Evolutionary conservation across 192 early-diverging fungal genomes (phyloP).

Genomic region (Mortierella alpina): DNA sequence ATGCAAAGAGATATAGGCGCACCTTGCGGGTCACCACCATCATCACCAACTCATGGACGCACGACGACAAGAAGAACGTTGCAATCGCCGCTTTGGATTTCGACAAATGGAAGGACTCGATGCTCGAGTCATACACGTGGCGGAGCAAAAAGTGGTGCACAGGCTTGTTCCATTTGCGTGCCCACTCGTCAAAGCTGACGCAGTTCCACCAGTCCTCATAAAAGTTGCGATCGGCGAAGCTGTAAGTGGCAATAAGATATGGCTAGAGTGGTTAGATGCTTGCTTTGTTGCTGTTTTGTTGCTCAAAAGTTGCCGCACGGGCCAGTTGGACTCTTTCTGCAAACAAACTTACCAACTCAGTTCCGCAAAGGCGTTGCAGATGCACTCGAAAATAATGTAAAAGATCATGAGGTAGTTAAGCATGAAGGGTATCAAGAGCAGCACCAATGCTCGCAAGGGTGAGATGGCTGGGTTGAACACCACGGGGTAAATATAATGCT

Average conservation of each 20-base stretch:
- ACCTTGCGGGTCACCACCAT: constrained; percentile 72
- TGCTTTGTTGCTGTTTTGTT: too few species aligned
- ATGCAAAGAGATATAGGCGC: constrained; percentile 79
- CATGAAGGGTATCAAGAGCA: constrained; percentile 91
- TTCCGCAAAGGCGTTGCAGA: constrained; percentile 96
- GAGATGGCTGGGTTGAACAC: constrained; percentile 73
- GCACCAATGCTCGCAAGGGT: constrained; percentile 64
- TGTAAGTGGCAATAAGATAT: neutral
- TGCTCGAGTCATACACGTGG: constrained; percentile 89
- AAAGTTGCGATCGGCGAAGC: constrained; percentile 96
- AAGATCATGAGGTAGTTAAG: constrained; percentile 92
- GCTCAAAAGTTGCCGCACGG: too few species aligned
- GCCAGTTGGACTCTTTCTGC: too few species aligned
- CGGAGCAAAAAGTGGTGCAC: constrained; percentile 93
- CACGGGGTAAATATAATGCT: constrained; percentile 88
- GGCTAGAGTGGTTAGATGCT: neutral
- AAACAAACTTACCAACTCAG: constrained; percentile 71
- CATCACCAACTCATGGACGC: constrained; percentile 87
- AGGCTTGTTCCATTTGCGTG: constrained; percentile 97
- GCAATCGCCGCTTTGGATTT: constrained; percentile 78
- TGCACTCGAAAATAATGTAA: constrained; percentile 96
- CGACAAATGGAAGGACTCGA: constrained; percentile 75
- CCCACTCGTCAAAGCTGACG: constrained; percentile 90
- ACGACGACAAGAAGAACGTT: constrained; percentile 84
- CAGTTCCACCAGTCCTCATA: constrained; percentile 99